phyloP scores from a whole-genome alignment of 202 grass and related monocot genomes.

The Hordeum pubiflorum region DNA sequence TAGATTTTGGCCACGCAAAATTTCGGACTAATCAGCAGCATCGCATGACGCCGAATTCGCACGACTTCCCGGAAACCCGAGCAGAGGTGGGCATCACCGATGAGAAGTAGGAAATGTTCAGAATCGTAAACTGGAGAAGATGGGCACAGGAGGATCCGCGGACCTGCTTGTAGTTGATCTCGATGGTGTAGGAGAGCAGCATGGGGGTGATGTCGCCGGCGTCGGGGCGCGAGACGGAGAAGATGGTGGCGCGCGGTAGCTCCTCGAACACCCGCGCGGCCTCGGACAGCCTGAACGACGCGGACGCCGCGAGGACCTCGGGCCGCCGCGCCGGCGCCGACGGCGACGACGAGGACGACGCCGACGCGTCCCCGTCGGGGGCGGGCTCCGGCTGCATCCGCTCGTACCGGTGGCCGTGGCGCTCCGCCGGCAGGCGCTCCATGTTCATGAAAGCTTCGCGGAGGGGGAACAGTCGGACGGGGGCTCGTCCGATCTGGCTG shows the following conservation, averaged over 20 bases:
- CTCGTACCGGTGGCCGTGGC: conserved; percentile 29
- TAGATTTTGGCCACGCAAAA: background rate
- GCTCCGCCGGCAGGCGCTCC: conserved; percentile 36
- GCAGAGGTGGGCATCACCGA: background rate
- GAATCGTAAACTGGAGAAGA: background rate
- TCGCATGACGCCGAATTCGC: background rate
- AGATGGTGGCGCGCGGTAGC: conserved; percentile 60
- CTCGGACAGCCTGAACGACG: conserved; percentile 51
- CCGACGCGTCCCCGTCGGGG: background rate
- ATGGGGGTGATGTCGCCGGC: conserved; percentile 88
- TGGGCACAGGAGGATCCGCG: background rate
- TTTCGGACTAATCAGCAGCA: background rate
- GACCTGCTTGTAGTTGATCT: conserved; percentile 92
- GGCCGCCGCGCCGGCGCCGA: conserved; percentile 13
- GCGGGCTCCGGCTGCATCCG: conserved; percentile 22
- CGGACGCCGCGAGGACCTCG: conserved; percentile 53
- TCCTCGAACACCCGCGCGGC: conserved; percentile 61
- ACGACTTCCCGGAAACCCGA: background rate
- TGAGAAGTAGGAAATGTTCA: background rate
- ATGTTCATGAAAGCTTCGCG: conserved; percentile 41
- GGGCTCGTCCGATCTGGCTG: conserved; percentile 22
- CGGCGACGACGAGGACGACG: background rate
- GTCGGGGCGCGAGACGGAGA: conserved; percentile 72
- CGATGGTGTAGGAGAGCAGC: conserved; percentile 90
- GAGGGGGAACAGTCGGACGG: conserved; percentile 9